These are phyloP conservation scores for Elsinoe ampelina DNA, from an alignment of 2,329 filamentous ascomycete species.

Conservation along the genomic window DNA sequence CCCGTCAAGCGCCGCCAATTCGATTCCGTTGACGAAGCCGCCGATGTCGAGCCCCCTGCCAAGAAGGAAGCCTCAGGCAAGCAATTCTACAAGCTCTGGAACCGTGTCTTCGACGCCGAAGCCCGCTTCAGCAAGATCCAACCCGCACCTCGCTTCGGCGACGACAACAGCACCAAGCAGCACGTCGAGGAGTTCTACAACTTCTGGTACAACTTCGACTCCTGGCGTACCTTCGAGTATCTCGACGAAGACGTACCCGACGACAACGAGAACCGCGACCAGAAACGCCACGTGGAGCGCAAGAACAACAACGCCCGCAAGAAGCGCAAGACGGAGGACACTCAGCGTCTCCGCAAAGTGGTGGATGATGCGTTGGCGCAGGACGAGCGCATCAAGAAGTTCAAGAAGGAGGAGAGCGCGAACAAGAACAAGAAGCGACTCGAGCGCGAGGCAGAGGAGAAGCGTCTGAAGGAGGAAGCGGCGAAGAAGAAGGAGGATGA, in stretches of 20 bases:
- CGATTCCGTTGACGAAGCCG: constrained; percentile 90
- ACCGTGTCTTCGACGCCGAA: constrained; percentile 81
- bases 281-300: constrained; percentile 95
- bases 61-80: constrained; percentile 70
- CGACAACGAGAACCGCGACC: constrained; percentile 97
- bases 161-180: constrained; percentile 74
- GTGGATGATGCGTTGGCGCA: constrained; percentile 76
- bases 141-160: constrained; percentile 78
- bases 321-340: constrained; percentile 99
- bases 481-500: constrained; percentile 75
- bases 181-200: constrained; percentile 96
- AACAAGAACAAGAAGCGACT: constrained; percentile 92
- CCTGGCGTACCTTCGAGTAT: constrained; percentile 96
- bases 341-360: constrained; percentile 75
- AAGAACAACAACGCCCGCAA: constrained; percentile 97
- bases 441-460: constrained; percentile 86
- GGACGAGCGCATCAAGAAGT: constrained; percentile 95
- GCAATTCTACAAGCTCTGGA: constrained; percentile 95
- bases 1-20: constrained; percentile 88
- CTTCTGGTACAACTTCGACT: constrained; percentile 99
- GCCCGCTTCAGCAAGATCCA: constrained; percentile 84
- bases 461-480: constrained; percentile 77
- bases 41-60: constrained; percentile 80
- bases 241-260: constrained; percentile 97
- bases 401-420: constrained; percentile 83